phyloP scores from a whole-genome alignment of 208 protist species.

The Plasmodiophora brassicae region DNA sequence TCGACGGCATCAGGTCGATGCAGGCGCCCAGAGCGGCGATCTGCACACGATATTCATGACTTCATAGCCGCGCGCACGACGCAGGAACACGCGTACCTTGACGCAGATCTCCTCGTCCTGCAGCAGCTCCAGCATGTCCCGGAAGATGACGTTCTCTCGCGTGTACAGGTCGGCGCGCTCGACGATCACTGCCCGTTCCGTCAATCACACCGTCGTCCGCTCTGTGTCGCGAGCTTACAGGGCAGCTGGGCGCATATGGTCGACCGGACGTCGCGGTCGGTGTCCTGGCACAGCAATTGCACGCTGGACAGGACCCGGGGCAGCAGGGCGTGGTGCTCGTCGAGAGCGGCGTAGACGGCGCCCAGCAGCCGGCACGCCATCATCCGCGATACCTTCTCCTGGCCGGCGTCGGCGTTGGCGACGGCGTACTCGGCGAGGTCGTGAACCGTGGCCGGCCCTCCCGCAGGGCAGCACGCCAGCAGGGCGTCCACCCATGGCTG shows the following conservation, averaged over 20 bases:
- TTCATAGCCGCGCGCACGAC: not conserved
- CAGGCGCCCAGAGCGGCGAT: not conserved
- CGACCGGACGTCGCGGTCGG: not conserved
- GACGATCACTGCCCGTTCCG: not conserved
- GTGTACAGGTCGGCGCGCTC: not conserved
- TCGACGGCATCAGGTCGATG: not conserved
- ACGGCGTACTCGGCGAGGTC: not conserved
- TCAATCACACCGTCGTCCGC: no score
- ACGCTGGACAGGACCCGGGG: not conserved
- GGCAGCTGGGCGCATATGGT: not conserved
- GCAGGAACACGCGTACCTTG: conserved; percentile 13
- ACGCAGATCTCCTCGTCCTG: not conserved
- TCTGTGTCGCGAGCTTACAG: not conserved
- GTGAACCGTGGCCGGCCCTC: not conserved
- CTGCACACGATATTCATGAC: not conserved
- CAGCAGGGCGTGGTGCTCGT: no score
- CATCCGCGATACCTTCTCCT: not conserved
- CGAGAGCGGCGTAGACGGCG: not conserved
- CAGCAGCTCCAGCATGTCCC: not conserved
- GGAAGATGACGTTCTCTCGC: not conserved
- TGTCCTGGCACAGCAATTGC: not conserved
- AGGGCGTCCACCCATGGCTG: not conserved
- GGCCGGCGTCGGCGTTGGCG: not conserved
- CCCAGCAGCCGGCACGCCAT: not conserved
- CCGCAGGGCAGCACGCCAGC: not conserved